Evolutionary conservation across 768 basidiomycete species (phyloP).

Genomic region (Collybia sp.): DNA sequence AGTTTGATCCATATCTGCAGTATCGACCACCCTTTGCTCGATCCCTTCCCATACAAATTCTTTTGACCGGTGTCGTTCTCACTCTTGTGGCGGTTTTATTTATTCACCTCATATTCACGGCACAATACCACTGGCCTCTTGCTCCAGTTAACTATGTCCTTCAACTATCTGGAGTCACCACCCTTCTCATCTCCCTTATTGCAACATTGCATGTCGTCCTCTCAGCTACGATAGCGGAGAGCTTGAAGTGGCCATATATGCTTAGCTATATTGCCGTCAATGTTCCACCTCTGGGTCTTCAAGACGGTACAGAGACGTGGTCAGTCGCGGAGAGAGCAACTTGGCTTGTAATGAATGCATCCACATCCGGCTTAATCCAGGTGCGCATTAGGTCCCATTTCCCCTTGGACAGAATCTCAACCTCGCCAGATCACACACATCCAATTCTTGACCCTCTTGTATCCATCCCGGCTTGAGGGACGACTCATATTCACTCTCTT

Average conservation of each 20-base stretch:
- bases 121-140: constrained; percentile 93
- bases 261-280: constrained; percentile 84
- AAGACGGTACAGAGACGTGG: constrained; percentile 45
- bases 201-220: constrained; percentile 79
- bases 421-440: constrained; percentile 84
- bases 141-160: constrained; percentile 89
- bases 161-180: constrained; percentile 79
- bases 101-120: constrained; percentile 91
- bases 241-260: constrained; percentile 91
- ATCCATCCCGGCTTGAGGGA: constrained; percentile 86
- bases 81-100: constrained; percentile 83
- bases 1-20: constrained; percentile 67
- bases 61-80: constrained; percentile 79
- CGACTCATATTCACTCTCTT: constrained; percentile 82
- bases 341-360: constrained; percentile 87
- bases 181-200: constrained; percentile 72
- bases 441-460: constrained; percentile 93
- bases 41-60: constrained; percentile 87
- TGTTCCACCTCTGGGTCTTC: constrained; percentile 52
- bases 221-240: constrained; percentile 50
- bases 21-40: constrained; percentile 80
- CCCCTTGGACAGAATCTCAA: not conserved
- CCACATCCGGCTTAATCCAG: constrained; percentile 81
- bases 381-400: constrained; percentile 35
- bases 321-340: constrained; percentile 55